Base-by-base conservation (phyloP, 257 asterid species). In the Solanum verrucosum region DNA sequence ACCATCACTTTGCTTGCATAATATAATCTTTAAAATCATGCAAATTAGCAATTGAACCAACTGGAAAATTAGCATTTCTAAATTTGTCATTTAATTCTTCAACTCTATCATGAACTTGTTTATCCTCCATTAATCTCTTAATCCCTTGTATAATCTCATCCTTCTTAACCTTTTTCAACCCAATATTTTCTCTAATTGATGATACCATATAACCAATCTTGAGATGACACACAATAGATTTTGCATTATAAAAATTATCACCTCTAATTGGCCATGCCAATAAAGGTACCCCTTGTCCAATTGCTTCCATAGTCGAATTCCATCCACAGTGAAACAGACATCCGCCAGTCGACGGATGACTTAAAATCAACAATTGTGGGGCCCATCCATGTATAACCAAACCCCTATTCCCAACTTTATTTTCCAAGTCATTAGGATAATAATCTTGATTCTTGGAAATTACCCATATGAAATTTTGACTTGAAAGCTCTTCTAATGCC, bases 221-320 rank as follows among this genome's bases (percentile, higher is more conserved):
- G 81, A 94, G 87, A 89, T 93, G 87, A 42, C 83, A 83, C 35
- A 52, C 97, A 75, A 93, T 90, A 83, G 92, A 85, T 77, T 92
- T 92, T 1, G 96, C 97, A 83, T 91, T 88, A 63, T 91, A 90
- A 67, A 91, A 95, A 70, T 96, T 98, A 79, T 95, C 99, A 42
- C 98, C 98, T 87, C 99, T 90, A 13, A 94, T 92, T 1, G 98
- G 98, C 99, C 98, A 95, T 10, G 95, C 96, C 92, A 95, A 31
- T 12, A 95, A 85, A 2, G 98, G 95, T 5, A 92, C 73, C 21
- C 97, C 98, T 8, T 90, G 89, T 27, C 95, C 98, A 4, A 94
- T 89, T 0, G 96, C 94, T 88, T 96, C 98, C 44, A 92, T 87
- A 0, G 94, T 92, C 4, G 98, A 96, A 88, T 94, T 96, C 96